Evolutionary conservation across 768 basidiomycete genomes (phyloP).

Genomic region (Leccinum arenicola): DNA sequence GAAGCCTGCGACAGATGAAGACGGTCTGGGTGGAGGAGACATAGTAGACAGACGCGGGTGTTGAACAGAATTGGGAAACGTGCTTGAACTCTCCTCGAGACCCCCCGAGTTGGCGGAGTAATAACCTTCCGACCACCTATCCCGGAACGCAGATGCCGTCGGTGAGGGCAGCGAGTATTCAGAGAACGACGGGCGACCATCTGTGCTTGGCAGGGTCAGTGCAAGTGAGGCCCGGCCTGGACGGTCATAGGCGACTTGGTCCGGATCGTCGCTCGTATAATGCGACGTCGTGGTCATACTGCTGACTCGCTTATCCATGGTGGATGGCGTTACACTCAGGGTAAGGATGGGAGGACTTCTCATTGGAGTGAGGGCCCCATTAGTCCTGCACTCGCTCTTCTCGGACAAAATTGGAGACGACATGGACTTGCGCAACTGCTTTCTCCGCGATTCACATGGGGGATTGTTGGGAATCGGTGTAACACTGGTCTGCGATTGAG

Average conservation of each 20-base stretch:
- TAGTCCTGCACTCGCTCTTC: slow-evolving; percentile 35
- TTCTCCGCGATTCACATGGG: slow-evolving; percentile 12
- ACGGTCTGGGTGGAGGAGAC: slow-evolving; percentile 61
- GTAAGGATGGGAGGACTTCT: slow-evolving; percentile 46
- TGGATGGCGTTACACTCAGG: slow-evolving; percentile 30
- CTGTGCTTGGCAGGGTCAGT: slow-evolving; percentile 42
- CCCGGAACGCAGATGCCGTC: slow-evolving; percentile 78
- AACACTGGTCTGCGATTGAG: slow-evolving; percentile 57
- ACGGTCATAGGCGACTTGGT: slow-evolving; percentile 25
- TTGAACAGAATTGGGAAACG: slow-evolving; percentile 24
- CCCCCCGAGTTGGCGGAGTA: slow-evolving; percentile 29
- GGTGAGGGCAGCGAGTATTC: slow-evolving; percentile 72
- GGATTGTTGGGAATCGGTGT: slow-evolving; percentile 16
- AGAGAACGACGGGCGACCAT: slow-evolving; percentile 53
- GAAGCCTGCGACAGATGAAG: slow-evolving; percentile 55
- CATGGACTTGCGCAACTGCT: slow-evolving; percentile 43
- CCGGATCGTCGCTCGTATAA: slow-evolving; percentile 41
- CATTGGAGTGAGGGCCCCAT: slow-evolving; percentile 25
- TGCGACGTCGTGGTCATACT: slow-evolving; percentile 22
- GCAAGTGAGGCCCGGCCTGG: slow-evolving; percentile 47
- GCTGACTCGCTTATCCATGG: slow-evolving; percentile 26
- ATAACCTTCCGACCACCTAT: slow-evolving; percentile 40
- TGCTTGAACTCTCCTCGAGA: slow-evolving; percentile 10
- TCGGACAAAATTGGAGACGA: slow-evolving; percentile 56
- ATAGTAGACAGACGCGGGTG: slow-evolving; percentile 28